Evolutionary conservation across 768 basidiomycete genomes (phyloP).

Genomic region (Xanthoconium stramineum): DNA sequence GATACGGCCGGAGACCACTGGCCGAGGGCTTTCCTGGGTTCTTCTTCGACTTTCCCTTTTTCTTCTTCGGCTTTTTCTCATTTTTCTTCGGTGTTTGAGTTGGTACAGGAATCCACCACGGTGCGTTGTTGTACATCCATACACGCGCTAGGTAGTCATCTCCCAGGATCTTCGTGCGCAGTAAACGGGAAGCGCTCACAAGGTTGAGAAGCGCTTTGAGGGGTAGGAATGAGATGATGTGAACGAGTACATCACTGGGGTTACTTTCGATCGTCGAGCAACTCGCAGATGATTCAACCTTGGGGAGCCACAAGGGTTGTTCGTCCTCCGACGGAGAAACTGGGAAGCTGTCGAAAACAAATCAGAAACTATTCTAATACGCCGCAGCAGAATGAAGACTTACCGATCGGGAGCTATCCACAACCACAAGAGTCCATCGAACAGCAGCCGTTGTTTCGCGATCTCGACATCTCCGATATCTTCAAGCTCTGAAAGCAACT

Average conservation of each 20-base stretch:
- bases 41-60: no score
- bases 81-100: background rate
- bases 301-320: background rate
- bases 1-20: background rate
- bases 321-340: background rate
- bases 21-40: background rate
- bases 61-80: background rate
- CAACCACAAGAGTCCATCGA: background rate
- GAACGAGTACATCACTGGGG: background rate
- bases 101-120: background rate
- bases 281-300: background rate
- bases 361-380: background rate
- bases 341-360: background rate
- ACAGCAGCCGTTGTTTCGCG: background rate
- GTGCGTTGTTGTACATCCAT: background rate
- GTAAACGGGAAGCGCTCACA: background rate
- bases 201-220: background rate
- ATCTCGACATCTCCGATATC: background rate
- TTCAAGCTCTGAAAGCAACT: background rate
- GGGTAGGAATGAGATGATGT: background rate
- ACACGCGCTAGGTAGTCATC: background rate
- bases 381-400: no score
- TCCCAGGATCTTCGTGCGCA: background rate
- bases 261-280: background rate
- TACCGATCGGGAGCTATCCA: slow-evolving; percentile 2